These are phyloP conservation scores for Cicer bijugum DNA, from an alignment of 306 rosid species.

Conservation along the genomic window DNA sequence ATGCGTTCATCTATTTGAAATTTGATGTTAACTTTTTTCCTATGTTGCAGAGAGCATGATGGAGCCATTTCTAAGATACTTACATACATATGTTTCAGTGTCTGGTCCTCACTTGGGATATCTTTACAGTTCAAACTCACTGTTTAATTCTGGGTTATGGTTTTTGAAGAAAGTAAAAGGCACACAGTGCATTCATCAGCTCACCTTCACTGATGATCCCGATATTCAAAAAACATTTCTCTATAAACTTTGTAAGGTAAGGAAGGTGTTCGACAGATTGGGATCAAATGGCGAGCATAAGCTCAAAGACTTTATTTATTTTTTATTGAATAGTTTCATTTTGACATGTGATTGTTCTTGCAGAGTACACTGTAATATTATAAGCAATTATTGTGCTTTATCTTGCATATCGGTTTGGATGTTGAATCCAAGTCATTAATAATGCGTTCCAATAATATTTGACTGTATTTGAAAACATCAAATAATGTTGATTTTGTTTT, in stretches of 20 bases:
- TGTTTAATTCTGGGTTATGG: constrained; percentile 92
- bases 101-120: constrained; percentile 96
- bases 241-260: constrained; percentile 80
- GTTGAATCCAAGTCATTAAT: no score
- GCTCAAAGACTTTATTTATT: constrained; percentile 8
- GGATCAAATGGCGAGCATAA: constrained; percentile 29
- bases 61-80: constrained; percentile 76
- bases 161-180: constrained; percentile 80
- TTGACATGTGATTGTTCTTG: constrained; percentile 30
- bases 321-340: constrained; percentile 14
- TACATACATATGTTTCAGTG: constrained; percentile 75
- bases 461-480: neutral
- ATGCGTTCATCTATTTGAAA: constrained; percentile 37
- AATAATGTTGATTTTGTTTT: constrained; percentile 14
- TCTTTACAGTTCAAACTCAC: constrained; percentile 87
- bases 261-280: constrained; percentile 19
- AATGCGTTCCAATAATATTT: neutral
- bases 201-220: constrained; percentile 85
- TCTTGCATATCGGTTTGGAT: neutral
- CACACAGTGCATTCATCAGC: constrained; percentile 88
- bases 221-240: constrained; percentile 81
- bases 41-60: constrained; percentile 67
- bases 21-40: constrained; percentile 37
- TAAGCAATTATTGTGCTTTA: constrained; percentile 25
- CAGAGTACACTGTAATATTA: neutral